Conservation (phyloP, 1,284 basidiomycete species). For the Cutaneotrichosporon spelunceum region DNA sequence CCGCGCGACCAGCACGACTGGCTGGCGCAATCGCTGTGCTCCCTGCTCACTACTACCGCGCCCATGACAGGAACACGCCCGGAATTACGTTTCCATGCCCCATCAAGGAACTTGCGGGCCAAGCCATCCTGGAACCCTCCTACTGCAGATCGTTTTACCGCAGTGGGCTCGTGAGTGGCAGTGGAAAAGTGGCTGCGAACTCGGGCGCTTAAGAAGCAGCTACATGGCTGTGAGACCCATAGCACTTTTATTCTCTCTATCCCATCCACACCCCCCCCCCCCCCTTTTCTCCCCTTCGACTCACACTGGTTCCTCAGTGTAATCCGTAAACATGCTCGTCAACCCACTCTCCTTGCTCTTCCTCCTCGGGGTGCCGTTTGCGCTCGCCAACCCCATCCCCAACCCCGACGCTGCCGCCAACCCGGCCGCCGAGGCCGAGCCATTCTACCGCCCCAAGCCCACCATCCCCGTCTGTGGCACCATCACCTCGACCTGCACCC, state of each 20-base stretch:
- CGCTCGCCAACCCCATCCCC: conserved; percentile 6
- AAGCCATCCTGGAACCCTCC: background rate
- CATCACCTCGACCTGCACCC: background rate
- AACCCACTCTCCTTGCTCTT: conserved; percentile 2
- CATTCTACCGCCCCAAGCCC: background rate
- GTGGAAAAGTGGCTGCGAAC: background rate
- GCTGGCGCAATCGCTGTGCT: too few species aligned
- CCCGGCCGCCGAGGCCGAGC: background rate
- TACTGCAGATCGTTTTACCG: background rate
- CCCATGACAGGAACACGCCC: too few species aligned
- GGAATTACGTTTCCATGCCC: background rate
- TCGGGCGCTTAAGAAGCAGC: background rate
- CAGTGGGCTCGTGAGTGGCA: background rate
- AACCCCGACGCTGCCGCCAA: background rate
- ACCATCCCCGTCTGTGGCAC: conserved; percentile 13
- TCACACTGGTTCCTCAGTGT: background rate
- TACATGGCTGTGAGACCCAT: background rate
- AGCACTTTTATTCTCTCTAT: background rate
- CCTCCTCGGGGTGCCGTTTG: background rate
- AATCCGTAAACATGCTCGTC: background rate
- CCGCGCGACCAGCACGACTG: too few species aligned
- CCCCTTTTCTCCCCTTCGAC: background rate
- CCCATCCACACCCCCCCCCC: too few species aligned
- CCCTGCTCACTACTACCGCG: background rate
- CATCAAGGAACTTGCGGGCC: background rate